Conservation (phyloP, 73 alveolate species). For the Paramecium tetraurelia region DNA sequence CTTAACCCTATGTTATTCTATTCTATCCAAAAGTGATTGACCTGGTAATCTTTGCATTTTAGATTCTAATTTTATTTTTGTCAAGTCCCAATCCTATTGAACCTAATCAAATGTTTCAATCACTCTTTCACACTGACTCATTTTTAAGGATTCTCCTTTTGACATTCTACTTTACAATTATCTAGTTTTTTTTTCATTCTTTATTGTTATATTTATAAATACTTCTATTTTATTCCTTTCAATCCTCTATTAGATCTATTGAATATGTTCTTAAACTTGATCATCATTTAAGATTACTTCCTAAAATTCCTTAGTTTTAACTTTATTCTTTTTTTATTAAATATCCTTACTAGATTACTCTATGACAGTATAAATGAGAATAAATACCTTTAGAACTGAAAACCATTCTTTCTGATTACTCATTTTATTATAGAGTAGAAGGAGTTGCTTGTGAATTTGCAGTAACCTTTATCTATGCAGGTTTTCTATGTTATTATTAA, state of each 20-base stretch:
- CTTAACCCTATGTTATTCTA: neutral
- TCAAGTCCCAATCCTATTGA: neutral
- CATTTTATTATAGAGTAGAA: neutral
- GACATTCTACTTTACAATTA: neutral
- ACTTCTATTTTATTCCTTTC: neutral
- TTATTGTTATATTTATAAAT: neutral
- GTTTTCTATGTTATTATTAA: neutral
- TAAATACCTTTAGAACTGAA: neutral
- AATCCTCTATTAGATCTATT: neutral
- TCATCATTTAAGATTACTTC: neutral
- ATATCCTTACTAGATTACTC: neutral
- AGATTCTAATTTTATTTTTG: neutral
- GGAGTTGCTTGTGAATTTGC: neutral
- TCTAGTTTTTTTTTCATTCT: neutral
- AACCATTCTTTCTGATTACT: neutral
- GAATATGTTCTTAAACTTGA: neutral
- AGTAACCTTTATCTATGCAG: neutral
- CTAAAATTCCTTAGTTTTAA: neutral
- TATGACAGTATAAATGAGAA: neutral
- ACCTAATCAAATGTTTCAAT: neutral
- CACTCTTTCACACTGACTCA: neutral
- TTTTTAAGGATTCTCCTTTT: slow-evolving; percentile 5
- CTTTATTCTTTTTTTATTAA: neutral
- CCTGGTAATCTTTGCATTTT: neutral
- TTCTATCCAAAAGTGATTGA: neutral